These are phyloP conservation scores for Eucalyptus pauciflora DNA, from an alignment of 345 rosid species.

Conservation along the genomic window DNA sequence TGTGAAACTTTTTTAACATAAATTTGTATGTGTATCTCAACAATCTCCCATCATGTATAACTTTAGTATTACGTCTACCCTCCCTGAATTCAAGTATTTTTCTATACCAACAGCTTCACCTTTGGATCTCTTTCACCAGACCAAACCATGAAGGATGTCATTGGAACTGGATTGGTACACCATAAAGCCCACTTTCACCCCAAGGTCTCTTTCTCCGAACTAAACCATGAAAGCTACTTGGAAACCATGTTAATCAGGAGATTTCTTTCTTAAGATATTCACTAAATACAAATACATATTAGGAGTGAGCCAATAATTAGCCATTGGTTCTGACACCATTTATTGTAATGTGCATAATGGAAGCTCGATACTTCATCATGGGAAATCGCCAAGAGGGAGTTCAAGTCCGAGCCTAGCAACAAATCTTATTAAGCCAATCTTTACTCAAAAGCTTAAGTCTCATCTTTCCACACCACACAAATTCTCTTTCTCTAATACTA, in stretches of 20 bases:
- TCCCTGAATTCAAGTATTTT: not conserved
- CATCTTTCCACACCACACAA: too few species aligned
- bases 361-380: not conserved
- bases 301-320: not conserved
- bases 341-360: not conserved
- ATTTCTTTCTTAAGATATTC: not conserved
- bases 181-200: not conserved
- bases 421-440: not conserved
- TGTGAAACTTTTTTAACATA: not conserved
- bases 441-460: not conserved
- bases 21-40: not conserved
- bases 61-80: not conserved
- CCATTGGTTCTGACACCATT: not conserved
- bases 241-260: not conserved
- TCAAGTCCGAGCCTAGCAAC: fast-evolving
- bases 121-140: not conserved
- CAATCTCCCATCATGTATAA: not conserved
- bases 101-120: not conserved
- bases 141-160: not conserved
- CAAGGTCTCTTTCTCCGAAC: not conserved
- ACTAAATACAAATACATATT: not conserved
- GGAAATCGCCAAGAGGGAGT: not conserved
- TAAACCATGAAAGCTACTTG: not conserved
- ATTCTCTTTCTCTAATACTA: not conserved
- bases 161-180: not conserved